Percentiles rank a stretch among this genome's conserved stretches.
Conservation (phyloP, 2,329 filamentous ascomycete genomes). For the Aspergillus pseudonomiae region DNA sequence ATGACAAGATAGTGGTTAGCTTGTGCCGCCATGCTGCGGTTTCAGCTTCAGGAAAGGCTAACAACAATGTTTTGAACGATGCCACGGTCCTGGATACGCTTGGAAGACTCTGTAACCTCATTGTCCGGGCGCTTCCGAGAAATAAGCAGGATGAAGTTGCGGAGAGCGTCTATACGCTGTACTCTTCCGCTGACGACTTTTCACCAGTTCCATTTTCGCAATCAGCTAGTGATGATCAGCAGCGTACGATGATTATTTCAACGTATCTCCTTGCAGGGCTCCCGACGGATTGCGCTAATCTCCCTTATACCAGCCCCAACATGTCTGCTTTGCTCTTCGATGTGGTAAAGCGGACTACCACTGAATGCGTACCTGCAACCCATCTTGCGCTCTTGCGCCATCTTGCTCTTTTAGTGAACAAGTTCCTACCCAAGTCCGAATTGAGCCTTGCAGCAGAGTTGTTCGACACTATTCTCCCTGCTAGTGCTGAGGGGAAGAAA, state of each 20-base stretch:
- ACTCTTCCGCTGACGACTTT: slow-evolving; percentile 42
- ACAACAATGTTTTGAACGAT: slow-evolving; percentile 50
- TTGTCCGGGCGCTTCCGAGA: slow-evolving; percentile 58
- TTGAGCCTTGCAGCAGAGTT: slow-evolving; percentile 34
- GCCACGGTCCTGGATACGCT: slow-evolving; percentile 60
- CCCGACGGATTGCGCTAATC: slow-evolving; percentile 37
- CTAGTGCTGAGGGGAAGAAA: slow-evolving; percentile 20
- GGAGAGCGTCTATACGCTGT: slow-evolving; percentile 59
- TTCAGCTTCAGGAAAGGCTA: slow-evolving; percentile 35
- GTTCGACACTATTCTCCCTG: slow-evolving; percentile 36
- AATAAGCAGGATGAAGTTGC: slow-evolving; percentile 56
- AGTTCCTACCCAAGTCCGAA: slow-evolving; percentile 42
- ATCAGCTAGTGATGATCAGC: slow-evolving; percentile 36
- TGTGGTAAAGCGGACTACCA: slow-evolving; percentile 37
- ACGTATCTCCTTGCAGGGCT: slow-evolving; percentile 61
- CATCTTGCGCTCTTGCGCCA: slow-evolving; percentile 48
- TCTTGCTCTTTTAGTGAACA: slow-evolving; percentile 45
- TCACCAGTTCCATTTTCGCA: slow-evolving; percentile 37
- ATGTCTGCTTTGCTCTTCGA: slow-evolving; percentile 40
- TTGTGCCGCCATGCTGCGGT: slow-evolving; percentile 45
- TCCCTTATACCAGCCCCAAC: slow-evolving; percentile 36
- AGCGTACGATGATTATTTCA: slow-evolving; percentile 57
- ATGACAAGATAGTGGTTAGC: slow-evolving; percentile 54
- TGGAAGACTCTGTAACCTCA: slow-evolving; percentile 62
- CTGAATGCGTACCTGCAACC: slow-evolving; percentile 36